Base-by-base conservation (phyloP, 2,329 filamentous ascomycete genomes). In the Nigrograna mackinnonii region DNA sequence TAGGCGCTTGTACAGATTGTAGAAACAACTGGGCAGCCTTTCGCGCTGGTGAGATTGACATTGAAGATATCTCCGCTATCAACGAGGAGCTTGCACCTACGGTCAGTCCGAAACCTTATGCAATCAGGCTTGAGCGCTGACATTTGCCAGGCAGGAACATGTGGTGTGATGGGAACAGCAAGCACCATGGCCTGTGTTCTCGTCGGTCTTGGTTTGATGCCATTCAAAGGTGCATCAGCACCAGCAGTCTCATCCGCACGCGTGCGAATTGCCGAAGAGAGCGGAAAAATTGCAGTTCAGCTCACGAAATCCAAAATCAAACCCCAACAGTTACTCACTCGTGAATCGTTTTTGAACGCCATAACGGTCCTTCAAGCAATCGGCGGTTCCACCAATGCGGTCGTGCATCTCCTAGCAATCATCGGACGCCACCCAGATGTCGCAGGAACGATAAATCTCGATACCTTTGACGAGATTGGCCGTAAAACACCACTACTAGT, bases 401-500 rank as follows among this genome's bases (percentile, higher is more conserved):
- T 74, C 3, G 68, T 74, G 0, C 71, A 74, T 46, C 55, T 74
- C 11, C 62, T 74, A 56, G 71, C 71, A 2, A 74, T 74, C 40
- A 58, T 71, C 13, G 79, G 79, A 39, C 66, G 78, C 4, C 77
- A 80, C 45, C 77, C 78, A 0, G 52, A 63, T 2, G 45, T 79
- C 3, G 88, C 89, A 37, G 85, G 86, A 62, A 87, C 87, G 0
- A 75, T 95, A 20, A 85, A 83, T 0, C 74, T 95, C 21, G 87
- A 91, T 62, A 89, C 94, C 62, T 77, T 95, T 54, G 85, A 90
- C 64, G 78, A 86, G 44, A 84, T 89, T 36, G 88, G 85, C 61
- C 79, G 91, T 68, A 85, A 85, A 62, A 88, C 89, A 1, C 89
- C 90, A 0, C 89, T 89, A 67, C 81, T 95, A 33, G 89, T 90